phyloP scores from a whole-genome alignment of 441 rosid species.

The Cnidoscolus chayamansa region DNA sequence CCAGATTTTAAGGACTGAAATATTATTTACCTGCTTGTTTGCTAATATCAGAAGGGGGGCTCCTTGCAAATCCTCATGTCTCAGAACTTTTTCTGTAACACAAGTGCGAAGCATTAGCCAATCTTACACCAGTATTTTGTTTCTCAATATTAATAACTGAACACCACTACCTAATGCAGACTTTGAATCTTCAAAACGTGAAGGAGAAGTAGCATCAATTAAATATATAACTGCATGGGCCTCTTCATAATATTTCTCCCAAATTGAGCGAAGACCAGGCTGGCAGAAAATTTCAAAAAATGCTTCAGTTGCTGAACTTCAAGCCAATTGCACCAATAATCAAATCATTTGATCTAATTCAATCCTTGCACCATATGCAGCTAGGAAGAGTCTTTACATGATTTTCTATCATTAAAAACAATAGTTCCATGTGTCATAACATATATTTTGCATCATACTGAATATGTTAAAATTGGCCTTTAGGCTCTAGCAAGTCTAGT shows the following conservation, averaged over 20 bases:
- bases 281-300: constrained; percentile 24
- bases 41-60: constrained; percentile 91
- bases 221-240: constrained; percentile 88
- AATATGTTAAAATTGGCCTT: background rate
- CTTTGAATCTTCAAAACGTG: constrained; percentile 92
- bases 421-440: background rate
- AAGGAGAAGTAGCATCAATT: constrained; percentile 85
- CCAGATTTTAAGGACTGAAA: background rate
- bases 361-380: background rate
- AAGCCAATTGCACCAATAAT: background rate
- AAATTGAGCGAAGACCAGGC: constrained; percentile 93
- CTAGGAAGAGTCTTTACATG: background rate
- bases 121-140: constrained; percentile 6
- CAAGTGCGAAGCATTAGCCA: constrained; percentile 17
- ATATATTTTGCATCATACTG: background rate
- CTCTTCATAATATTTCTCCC: constrained; percentile 99
- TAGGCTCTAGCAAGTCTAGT: background rate
- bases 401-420: background rate
- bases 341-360: background rate
- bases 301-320: constrained; percentile 5
- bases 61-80: constrained; percentile 93
- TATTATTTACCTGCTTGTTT: constrained; percentile 72
- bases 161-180: constrained; percentile 68
- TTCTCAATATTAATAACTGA: constrained; percentile 2
- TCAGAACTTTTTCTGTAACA: constrained; percentile 76